Base-by-base conservation (phyloP, 345 rosid genomes). In the Corchorus olitorius region DNA sequence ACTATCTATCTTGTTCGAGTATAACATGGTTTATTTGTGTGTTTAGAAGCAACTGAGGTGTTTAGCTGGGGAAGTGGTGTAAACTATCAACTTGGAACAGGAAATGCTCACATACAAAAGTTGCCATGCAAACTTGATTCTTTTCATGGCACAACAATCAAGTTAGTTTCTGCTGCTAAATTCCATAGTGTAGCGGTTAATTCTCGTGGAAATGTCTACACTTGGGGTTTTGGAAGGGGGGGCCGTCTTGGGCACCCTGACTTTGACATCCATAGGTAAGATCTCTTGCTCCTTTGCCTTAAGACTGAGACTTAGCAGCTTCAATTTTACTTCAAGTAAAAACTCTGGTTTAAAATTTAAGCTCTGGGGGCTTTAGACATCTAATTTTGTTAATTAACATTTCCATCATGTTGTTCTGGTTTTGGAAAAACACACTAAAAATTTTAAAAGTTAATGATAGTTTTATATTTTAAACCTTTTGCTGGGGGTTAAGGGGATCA, bases 161-260 rank as follows among this genome's bases (percentile, higher is more conserved):
- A 88, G 90, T 73, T 87, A 74, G 87, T 92, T 74, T 92, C 98
- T 80, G 98, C 98, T 59, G 89, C 99, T 54, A 93, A 93, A 87
- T 96, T 96, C 81, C 99, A 96, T 72, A 93, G 99, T 83, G 88
- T 89, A 69, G 97, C 98, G 55, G 88, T 96, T 83, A 88, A 85
- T 75, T 84, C 84, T 56, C 65, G 59, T 74, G 99, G 99, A 80
- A 89, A 93, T 82, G 92, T 93, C 65, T 96, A 87, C 80, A 90
- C 98, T 1, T 96, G 99, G 99, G 99, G 99, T 14, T 96, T 92
- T 82, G 99, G 98, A 72, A 93, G 99, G 77, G 98, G 99, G 34
- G 98, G 99, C 27, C 94, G 99, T 75, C 99, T 96, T 87, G 99
- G 99, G 75, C 99, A 96, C 81, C 97, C 99, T 72, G 99, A 96